These are phyloP conservation scores for Hebeloma cylindrosporum DNA, from an alignment of 768 basidiomycete genomes.

Conservation along the genomic window DNA sequence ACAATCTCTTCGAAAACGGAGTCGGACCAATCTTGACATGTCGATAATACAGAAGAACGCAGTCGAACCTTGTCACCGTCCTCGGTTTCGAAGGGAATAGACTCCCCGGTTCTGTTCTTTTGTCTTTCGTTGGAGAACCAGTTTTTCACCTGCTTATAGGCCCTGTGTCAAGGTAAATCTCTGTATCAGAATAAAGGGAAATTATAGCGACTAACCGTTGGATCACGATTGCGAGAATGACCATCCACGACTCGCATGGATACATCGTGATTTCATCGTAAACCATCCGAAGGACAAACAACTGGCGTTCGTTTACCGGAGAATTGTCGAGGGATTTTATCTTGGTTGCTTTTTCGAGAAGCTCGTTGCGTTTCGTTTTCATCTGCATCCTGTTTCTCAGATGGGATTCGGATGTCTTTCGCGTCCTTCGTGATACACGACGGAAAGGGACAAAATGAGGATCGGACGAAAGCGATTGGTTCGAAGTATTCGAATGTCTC, in stretches of 20 bases:
- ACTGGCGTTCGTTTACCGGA: conserved; percentile 56
- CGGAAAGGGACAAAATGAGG: conserved; percentile 25
- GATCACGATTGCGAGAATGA: conserved; percentile 56
- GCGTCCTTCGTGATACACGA: conserved; percentile 26
- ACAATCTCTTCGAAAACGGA: conserved; percentile 60
- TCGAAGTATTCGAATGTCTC: conserved; percentile 30
- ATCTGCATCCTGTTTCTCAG: conserved; percentile 31
- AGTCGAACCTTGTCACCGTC: conserved; percentile 48
- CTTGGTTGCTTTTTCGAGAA: conserved; percentile 37
- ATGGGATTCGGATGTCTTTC: conserved; percentile 25
- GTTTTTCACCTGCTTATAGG: conserved; percentile 62
- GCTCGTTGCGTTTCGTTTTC: conserved; percentile 32
- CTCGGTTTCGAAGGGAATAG: conserved; percentile 36
- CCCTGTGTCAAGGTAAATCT: conserved; percentile 34
- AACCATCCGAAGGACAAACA: conserved; percentile 60
- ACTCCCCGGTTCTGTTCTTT: conserved; percentile 41
- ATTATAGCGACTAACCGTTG: conserved; percentile 39
- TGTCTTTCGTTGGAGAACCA: conserved; percentile 70
- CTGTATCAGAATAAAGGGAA: conserved; percentile 1
- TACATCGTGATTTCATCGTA: conserved; percentile 67
- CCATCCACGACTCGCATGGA: conserved; percentile 62
- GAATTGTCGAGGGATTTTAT: conserved; percentile 51
- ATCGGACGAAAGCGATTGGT: conserved; percentile 22
- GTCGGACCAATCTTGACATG: conserved; percentile 60
- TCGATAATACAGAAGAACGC: conserved; percentile 45